These are phyloP conservation scores for Leptodermis oblonga DNA, from an alignment of 257 asterid species.

Conservation along the genomic window DNA sequence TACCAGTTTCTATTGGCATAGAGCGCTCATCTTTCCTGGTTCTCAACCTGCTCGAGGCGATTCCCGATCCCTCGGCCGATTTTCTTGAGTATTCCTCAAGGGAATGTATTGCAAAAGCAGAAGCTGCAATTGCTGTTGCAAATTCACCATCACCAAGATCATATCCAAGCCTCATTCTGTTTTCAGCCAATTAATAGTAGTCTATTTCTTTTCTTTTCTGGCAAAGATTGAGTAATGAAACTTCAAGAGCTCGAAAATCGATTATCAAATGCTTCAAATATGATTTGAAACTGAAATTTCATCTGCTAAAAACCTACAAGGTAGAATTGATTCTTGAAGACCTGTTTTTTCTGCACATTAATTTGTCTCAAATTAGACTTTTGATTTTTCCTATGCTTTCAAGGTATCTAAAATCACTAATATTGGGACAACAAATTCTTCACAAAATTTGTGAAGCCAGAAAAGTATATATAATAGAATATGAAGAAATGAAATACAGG, in stretches of 20 bases:
- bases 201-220: not conserved
- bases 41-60: not conserved
- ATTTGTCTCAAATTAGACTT: not conserved
- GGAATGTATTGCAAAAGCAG: conserved; percentile 54
- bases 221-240: not conserved
- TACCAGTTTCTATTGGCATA: conserved; percentile 33
- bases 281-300: not conserved
- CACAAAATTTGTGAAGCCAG: not conserved
- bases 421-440: not conserved
- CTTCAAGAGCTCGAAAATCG: not conserved
- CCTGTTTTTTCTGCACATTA: not conserved
- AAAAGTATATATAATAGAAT: not conserved
- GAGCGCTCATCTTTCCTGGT: conserved; percentile 26
- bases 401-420: not conserved
- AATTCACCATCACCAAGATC: conserved; percentile 36
- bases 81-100: conserved; percentile 29
- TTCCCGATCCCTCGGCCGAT: conserved; percentile 12
- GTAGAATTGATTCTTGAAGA: not conserved
- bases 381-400: not conserved
- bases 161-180: conserved; percentile 23
- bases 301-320: not conserved
- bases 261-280: no score
- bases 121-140: conserved; percentile 63
- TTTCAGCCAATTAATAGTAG: not conserved
- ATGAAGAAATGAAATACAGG: not conserved